A percentile compares a stretch with the other conserved stretches of the same genome.
phyloP scores from a whole-genome alignment of 129 eudicot species.

The Arctium lappa region DNA sequence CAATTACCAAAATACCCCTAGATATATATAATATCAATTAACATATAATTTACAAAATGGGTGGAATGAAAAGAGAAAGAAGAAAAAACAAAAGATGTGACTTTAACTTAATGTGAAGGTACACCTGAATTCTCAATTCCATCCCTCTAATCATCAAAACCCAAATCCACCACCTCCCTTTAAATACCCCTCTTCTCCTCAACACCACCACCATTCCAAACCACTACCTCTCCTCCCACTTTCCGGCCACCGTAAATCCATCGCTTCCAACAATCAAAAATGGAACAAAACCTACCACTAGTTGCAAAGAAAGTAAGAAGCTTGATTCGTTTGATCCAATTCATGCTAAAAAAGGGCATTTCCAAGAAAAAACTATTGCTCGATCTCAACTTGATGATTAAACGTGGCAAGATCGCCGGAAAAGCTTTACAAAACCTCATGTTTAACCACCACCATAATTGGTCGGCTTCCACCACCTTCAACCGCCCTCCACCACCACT shows the following conservation, averaged over 20 bases:
- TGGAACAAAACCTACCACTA: conserved; percentile 58
- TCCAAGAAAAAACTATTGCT: conserved; percentile 47
- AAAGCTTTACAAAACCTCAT: conserved; percentile 60
- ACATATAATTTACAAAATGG: not conserved
- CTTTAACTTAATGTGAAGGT: conserved; percentile 29
- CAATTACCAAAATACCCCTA: not conserved
- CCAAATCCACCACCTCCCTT: not conserved
- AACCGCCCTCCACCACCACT: conserved; percentile 20
- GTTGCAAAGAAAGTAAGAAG: conserved; percentile 53
- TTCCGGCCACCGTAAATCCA: not conserved
- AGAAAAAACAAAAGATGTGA: not conserved
- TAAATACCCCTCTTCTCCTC: conserved; percentile 35
- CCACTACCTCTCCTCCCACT: conserved; percentile 7
- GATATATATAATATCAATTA: not conserved
- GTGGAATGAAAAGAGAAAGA: not conserved
- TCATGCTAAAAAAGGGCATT: conserved; percentile 53
- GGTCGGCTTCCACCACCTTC: conserved; percentile 23
- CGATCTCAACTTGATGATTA: conserved; percentile 55
- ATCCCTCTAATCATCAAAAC: not conserved
- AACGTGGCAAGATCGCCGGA: conserved; percentile 62
- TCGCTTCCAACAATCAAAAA: conserved; percentile 18
- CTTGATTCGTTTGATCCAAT: conserved; percentile 42
- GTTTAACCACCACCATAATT: conserved; percentile 49
- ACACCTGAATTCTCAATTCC: not conserved
- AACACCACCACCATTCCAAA: conserved; percentile 1